These are phyloP conservation scores for Suhomyces anneliseae DNA, from an alignment of 1,139 yeast genomes.

Conservation along the genomic window DNA sequence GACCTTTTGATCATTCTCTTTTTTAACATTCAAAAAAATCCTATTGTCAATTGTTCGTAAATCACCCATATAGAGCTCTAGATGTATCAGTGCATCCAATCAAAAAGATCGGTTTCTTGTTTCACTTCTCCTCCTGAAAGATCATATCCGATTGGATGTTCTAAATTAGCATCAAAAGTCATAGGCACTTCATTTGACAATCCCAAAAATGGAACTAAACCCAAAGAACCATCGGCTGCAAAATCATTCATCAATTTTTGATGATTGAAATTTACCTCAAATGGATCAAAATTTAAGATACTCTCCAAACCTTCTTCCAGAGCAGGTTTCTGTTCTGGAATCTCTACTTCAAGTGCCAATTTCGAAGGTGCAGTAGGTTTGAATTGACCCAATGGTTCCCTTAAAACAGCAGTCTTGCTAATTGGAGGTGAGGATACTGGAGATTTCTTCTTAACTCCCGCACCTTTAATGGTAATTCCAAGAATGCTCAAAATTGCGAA, in stretches of 20 bases:
- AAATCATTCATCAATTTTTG: slow-evolving; percentile 50
- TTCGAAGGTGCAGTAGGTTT: slow-evolving; percentile 3
- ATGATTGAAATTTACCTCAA: slow-evolving; percentile 35
- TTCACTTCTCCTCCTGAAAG: neutral
- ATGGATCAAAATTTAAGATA: slow-evolving; percentile 43
- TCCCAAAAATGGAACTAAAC: slow-evolving; percentile 58
- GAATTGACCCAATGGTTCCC: slow-evolving; percentile 8
- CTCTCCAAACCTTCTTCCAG: slow-evolving; percentile 21
- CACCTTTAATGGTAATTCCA: slow-evolving; percentile 27
- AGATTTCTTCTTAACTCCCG: slow-evolving; percentile 19
- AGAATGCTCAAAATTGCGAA: slow-evolving; percentile 55
- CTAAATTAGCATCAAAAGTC: neutral
- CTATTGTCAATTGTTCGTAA: too few species aligned
- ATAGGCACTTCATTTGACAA: slow-evolving; percentile 14
- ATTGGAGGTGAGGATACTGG: slow-evolving; percentile 20
- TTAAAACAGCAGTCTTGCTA: slow-evolving; percentile 15
- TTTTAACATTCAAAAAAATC: neutral
- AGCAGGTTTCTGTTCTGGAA: neutral
- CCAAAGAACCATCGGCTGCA: slow-evolving; percentile 70
- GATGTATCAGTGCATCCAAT: neutral
- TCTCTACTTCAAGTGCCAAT: slow-evolving; percentile 4
- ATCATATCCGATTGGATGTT: neutral
- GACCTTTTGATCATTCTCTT: too few species aligned
- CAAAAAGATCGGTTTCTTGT: neutral
- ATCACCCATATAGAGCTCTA: too few species aligned